Evolutionary conservation across 495 filamentous ascomycete species (phyloP).

Genomic region (Parathielavia appendiculata): DNA sequence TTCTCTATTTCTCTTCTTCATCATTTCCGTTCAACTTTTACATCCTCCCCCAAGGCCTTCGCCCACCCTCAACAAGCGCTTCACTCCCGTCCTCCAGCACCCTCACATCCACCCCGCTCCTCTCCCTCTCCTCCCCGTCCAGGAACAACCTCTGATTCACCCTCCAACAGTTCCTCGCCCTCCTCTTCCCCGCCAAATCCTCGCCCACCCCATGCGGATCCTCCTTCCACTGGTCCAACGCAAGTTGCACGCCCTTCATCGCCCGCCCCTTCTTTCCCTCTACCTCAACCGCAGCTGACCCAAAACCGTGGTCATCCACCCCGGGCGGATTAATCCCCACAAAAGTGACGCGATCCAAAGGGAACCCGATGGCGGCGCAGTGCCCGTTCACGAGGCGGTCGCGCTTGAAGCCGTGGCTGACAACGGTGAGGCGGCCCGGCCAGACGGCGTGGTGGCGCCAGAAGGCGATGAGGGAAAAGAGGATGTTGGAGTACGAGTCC

Average conservation of each 20-base stretch:
- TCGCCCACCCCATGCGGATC: conserved; percentile 48
- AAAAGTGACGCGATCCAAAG: conserved; percentile 42
- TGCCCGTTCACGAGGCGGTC: conserved; percentile 62
- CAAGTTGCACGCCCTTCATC: conserved; percentile 38
- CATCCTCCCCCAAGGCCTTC: conserved; percentile 31
- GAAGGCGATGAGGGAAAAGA: conserved; percentile 64
- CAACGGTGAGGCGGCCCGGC: conserved; percentile 56
- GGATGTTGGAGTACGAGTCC: conserved; percentile 75
- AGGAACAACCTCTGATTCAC: conserved; percentile 38
- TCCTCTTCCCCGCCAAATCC: conserved; percentile 45
- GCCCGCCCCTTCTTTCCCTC: conserved; percentile 30
- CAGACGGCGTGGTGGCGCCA: conserved; percentile 41
- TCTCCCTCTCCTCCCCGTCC: conserved; percentile 30
- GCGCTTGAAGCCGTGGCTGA: conserved; percentile 73
- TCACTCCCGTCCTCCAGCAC: conserved; percentile 28
- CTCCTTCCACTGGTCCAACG: conserved; percentile 42
- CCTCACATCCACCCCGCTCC: conserved; percentile 33
- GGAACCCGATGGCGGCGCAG: conserved; percentile 58
- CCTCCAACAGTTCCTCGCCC: conserved; percentile 45
- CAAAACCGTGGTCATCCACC: conserved; percentile 24
- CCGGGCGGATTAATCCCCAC: conserved; percentile 66
- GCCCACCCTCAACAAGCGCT: conserved; percentile 30
- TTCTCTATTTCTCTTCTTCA: no score
- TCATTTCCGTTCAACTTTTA: neutral
- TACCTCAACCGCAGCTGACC: conserved; percentile 18